Evolutionary conservation across 2,329 filamentous ascomycete genomes (phyloP).

Genomic region (Colletotrichum spaethianum): DNA sequence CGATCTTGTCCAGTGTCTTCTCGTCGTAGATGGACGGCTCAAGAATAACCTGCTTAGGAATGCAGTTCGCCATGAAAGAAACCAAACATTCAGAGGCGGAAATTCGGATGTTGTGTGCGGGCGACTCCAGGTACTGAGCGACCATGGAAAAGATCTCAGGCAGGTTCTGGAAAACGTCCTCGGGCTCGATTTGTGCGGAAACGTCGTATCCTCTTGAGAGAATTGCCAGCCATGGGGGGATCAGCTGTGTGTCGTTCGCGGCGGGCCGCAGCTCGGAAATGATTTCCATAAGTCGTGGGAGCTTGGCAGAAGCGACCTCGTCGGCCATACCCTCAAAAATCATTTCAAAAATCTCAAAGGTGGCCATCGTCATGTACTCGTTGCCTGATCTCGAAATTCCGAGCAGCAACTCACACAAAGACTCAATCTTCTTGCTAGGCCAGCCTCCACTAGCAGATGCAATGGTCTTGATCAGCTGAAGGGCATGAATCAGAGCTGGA

Average conservation of each 20-base stretch:
- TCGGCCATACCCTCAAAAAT: constrained; percentile 95
- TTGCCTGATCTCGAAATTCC: constrained; percentile 91
- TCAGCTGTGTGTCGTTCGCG: constrained; percentile 92
- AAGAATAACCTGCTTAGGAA: constrained; percentile 85
- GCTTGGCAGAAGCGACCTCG: constrained; percentile 88
- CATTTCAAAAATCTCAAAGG: constrained; percentile 97
- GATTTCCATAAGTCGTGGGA: constrained; percentile 89
- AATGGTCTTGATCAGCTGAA: constrained; percentile 93
- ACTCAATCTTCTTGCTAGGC: constrained; percentile 96
- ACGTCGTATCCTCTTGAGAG: constrained; percentile 95
- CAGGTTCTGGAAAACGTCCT: constrained; percentile 92
- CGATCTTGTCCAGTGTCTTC: constrained; percentile 86
- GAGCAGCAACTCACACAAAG: constrained; percentile 89
- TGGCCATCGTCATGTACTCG: constrained; percentile 95
- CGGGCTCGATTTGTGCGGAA: constrained; percentile 86
- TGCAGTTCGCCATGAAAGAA: constrained; percentile 91
- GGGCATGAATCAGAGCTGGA: constrained; percentile 88
- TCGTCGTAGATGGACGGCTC: constrained; percentile 95
- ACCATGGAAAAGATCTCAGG: constrained; percentile 88
- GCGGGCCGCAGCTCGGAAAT: constrained; percentile 93
- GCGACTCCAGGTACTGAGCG: constrained; percentile 84
- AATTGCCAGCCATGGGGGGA: constrained; percentile 97
- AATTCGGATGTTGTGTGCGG: constrained; percentile 92
- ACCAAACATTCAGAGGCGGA: constrained; percentile 96
- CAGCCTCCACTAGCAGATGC: constrained; percentile 91